These are phyloP conservation scores for Pyrenophora tritici-repentis DNA, from an alignment of 2,329 filamentous ascomycete genomes.

Conservation along the genomic window DNA sequence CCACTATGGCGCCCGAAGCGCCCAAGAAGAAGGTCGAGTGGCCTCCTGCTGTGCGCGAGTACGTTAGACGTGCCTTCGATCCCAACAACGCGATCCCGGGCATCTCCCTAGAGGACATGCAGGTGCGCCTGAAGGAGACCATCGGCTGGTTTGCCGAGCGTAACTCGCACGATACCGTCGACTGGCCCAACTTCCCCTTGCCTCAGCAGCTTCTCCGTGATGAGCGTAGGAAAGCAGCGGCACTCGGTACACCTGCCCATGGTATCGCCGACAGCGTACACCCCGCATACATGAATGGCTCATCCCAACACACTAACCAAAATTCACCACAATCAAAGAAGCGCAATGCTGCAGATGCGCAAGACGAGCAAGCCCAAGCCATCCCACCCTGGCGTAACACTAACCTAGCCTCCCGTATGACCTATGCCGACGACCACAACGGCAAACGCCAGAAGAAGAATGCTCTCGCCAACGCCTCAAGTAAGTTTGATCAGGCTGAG, in stretches of 20 bases:
- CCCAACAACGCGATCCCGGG: constrained; percentile 62
- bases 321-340: constrained; percentile 66
- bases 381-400: constrained; percentile 75
- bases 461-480: constrained; percentile 61
- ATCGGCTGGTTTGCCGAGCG: constrained; percentile 82
- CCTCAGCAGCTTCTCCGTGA: constrained; percentile 82
- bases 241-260: constrained; percentile 24
- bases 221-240: constrained; percentile 54
- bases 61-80: constrained; percentile 88
- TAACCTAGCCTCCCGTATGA: constrained; percentile 76
- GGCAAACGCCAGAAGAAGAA: constrained; percentile 56
- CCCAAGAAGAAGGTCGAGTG: constrained; percentile 69
- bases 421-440: constrained; percentile 57
- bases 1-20: constrained; percentile 20
- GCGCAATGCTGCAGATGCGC: constrained; percentile 66
- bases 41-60: constrained; percentile 80
- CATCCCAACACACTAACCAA: constrained; percentile 37
- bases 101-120: constrained; percentile 68
- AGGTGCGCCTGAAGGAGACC: constrained; percentile 80
- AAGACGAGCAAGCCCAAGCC: constrained; percentile 58
- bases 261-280: constrained; percentile 37
- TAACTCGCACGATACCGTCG: constrained; percentile 70
- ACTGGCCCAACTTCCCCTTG: constrained; percentile 83
- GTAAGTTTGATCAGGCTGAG: constrained; percentile 88
- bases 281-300: constrained; percentile 20